A percentile compares a stretch with the other conserved stretches of the same genome.
Evolutionary conservation across 768 basidiomycete genomes (phyloP).

Genomic region (Rhizopogon sp.): DNA sequence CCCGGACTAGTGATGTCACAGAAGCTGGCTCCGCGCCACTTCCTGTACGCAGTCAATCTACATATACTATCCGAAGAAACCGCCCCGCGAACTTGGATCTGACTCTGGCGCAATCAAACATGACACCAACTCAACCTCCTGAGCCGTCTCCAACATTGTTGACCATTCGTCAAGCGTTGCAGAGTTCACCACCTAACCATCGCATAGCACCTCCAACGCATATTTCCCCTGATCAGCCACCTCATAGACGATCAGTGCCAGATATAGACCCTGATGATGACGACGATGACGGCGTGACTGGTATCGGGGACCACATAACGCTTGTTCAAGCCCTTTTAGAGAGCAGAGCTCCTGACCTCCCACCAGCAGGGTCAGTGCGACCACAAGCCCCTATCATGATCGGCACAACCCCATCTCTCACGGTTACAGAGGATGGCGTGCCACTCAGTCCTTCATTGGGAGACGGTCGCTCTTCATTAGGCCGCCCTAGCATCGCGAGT

Average conservation of each 20-base stretch:
- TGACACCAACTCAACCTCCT: slow-evolving; percentile 30
- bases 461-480: slow-evolving; percentile 33
- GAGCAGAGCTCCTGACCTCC: slow-evolving; percentile 71
- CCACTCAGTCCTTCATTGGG: slow-evolving; percentile 43
- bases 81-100: slow-evolving; percentile 72
- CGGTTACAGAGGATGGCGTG: slow-evolving; percentile 37
- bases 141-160: slow-evolving; percentile 61
- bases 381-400: slow-evolving; percentile 70
- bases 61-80: slow-evolving; percentile 37
- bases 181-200: slow-evolving; percentile 36
- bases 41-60: slow-evolving; percentile 24
- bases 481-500: slow-evolving; percentile 24
- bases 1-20: slow-evolving; percentile 23
- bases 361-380: slow-evolving; percentile 61
- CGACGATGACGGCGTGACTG: slow-evolving; percentile 38
- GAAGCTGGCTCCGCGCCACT: slow-evolving; percentile 15
- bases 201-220: slow-evolving; percentile 16
- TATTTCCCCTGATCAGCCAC: slow-evolving; percentile 17
- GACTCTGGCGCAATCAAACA: slow-evolving; percentile 33
- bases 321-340: slow-evolving; percentile 72
- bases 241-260: slow-evolving; percentile 32
- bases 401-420: slow-evolving; percentile 34
- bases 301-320: slow-evolving; percentile 56
- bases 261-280: slow-evolving; percentile 51
- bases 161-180: slow-evolving; percentile 61